Conservation (phyloP, 1,284 basidiomycete species). For the Peniophora sp. region DNA sequence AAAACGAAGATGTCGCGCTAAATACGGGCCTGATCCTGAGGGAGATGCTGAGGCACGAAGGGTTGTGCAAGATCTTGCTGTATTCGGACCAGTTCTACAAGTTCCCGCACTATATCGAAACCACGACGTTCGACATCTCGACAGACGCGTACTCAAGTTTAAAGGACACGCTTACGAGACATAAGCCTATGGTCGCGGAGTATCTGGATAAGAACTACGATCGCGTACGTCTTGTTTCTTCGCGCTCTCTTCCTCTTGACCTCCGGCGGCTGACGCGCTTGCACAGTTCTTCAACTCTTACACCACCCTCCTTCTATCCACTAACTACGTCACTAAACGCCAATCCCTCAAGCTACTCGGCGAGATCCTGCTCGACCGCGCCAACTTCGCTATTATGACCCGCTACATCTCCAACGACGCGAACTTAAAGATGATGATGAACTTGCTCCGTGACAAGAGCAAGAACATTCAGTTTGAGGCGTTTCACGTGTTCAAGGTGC, state of each 20-base stretch:
- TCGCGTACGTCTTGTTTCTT: conserved; percentile 44
- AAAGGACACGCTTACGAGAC: conserved; percentile 92
- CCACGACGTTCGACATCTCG: conserved; percentile 95
- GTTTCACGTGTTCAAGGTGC: conserved; percentile 99
- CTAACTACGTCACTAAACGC: conserved; percentile 99
- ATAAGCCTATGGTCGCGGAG: conserved; percentile 95
- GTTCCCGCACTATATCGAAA: conserved; percentile 96
- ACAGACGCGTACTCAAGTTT: conserved; percentile 97
- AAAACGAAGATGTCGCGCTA: conserved; percentile 90
- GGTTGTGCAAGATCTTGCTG: conserved; percentile 83
- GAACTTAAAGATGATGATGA: conserved; percentile 99
- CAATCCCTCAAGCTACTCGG: conserved; percentile 97
- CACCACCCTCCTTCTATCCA: conserved; percentile 85
- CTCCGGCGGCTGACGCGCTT: conserved; percentile 1
- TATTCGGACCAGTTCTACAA: conserved; percentile 97
- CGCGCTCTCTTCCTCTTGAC: not conserved
- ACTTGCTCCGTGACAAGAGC: conserved; percentile 92
- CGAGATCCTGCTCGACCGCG: conserved; percentile 94
- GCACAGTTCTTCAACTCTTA: conserved; percentile 90
- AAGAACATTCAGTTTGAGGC: conserved; percentile 99
- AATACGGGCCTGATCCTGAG: conserved; percentile 98
- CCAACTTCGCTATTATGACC: conserved; percentile 98
- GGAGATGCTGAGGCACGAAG: conserved; percentile 95
- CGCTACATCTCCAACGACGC: conserved; percentile 90
- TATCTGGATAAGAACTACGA: conserved; percentile 97